A percentile compares a stretch with the other conserved stretches of the same genome.
phyloP scores from a whole-genome alignment of 257 asterid genomes.

The Knoxia roxburghii region DNA sequence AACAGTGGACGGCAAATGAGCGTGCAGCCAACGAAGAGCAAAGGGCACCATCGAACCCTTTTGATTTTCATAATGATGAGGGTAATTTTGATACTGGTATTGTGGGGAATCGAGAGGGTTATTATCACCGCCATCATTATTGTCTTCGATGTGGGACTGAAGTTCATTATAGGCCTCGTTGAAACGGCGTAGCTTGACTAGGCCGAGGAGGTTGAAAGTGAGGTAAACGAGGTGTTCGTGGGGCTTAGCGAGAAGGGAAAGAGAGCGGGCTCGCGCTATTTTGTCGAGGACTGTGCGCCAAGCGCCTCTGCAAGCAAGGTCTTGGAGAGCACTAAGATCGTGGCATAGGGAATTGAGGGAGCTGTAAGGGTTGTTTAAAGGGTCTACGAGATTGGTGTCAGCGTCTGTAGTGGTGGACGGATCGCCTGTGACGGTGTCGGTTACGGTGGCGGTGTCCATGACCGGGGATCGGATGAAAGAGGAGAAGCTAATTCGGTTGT shows the following conservation, averaged over 20 bases:
- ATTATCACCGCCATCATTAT: constrained; percentile 17
- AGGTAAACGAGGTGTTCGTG: constrained; percentile 86
- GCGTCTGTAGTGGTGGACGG: constrained; percentile 16
- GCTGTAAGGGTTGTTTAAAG: constrained; percentile 48
- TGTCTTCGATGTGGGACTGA: constrained; percentile 47
- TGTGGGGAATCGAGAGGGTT: constrained; percentile 41
- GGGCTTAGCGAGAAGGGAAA: constrained; percentile 66
- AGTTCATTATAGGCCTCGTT: constrained; percentile 71
- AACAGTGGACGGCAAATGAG: constrained; percentile 67
- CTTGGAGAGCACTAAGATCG: constrained; percentile 68
- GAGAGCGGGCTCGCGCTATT: constrained; percentile 83
- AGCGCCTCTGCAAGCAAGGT: constrained; percentile 89
- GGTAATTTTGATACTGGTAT: constrained; percentile 55
- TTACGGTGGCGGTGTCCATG: constrained; percentile 3
- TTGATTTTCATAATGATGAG: constrained; percentile 64
- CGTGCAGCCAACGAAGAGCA: constrained; percentile 86
- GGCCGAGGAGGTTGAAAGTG: constrained; percentile 75
- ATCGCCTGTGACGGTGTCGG: not conserved
- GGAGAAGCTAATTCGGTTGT: not conserved
- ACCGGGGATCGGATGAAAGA: constrained; percentile 17
- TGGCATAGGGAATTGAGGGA: constrained; percentile 73
- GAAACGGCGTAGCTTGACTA: constrained; percentile 84
- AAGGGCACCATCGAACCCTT: constrained; percentile 85
- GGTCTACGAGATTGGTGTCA: constrained; percentile 30
- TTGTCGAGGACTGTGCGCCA: constrained; percentile 89